Base-by-base conservation (phyloP, 169 alveolate species). In the Cryptosporidium muris region DNA sequence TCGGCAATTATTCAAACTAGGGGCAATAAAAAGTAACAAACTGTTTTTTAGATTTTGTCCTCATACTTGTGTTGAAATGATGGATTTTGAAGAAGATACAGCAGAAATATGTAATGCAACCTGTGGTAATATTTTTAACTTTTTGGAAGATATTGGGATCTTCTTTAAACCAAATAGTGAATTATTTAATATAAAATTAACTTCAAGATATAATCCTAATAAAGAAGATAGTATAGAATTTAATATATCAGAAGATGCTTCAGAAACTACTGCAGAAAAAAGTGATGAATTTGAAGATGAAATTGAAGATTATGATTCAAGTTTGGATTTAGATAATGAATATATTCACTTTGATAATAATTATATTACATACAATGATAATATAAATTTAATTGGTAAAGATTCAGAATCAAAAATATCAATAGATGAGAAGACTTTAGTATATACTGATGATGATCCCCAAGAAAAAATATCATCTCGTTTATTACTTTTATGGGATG, bases 341-440 rank as follows among this genome's bases (percentile, higher is more conserved):
- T 16, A 64, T 47, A 9, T n/a, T 14, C 11, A 12, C 2, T 11
- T n/a, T 37, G 80, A 3, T 47, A 14, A 52, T 40, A 37, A 12
- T 11, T 16, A 12, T n/a, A 12, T 37, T 1, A 3, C 2, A 37
- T 37, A 25, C 40, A 53, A 56, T n/a, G 36, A 36, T 2, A 60
- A 56, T 5, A 68, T 52, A 25, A 38, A 36, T 1, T 7, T 34
- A 4, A 5, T 53, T 42, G 2, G 51, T 34, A 66, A 51, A 11
- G 81, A 66, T 52, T 36, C 52, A n/a, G 40, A 53, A 6, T 36
- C 58, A 36, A 36, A 56, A 16, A 74, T 56, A 43, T 54, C 43
- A 16, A 74, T 74, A 51, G 67, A 60, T n/a, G 82, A 74, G 14
- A 74, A 54, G 43, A 68, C 54, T 48, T 74, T 74, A 45, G 82